phyloP scores from a whole-genome alignment of 140 eudicot species.

The Anethum foeniculum region DNA sequence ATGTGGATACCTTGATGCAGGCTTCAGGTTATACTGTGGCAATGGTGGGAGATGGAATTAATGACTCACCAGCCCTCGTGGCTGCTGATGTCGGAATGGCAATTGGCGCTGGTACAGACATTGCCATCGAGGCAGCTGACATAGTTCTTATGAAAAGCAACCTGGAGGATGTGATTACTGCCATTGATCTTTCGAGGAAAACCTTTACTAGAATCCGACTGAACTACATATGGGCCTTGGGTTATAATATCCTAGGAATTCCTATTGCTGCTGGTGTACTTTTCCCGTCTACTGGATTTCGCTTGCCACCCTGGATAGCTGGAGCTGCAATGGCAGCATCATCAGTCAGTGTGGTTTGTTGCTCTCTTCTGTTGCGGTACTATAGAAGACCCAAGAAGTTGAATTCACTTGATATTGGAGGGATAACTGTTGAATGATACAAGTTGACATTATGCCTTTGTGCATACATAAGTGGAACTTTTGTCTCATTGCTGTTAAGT shows the following conservation, averaged over 20 bases:
- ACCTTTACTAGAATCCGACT: slow-evolving; percentile 68
- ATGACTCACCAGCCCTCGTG: slow-evolving; percentile 94
- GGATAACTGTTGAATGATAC: slow-evolving; percentile 45
- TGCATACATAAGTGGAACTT: background rate
- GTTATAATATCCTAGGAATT: slow-evolving; percentile 71
- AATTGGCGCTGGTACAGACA: slow-evolving; percentile 96
- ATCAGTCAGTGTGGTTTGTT: slow-evolving; percentile 85
- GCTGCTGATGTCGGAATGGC: slow-evolving; percentile 99
- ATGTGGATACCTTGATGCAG: slow-evolving; percentile 19
- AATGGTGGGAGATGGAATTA: slow-evolving; percentile 97
- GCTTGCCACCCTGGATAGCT: slow-evolving; percentile 97
- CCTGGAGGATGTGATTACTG: slow-evolving; percentile 85
- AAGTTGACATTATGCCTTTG: background rate
- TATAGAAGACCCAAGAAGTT: slow-evolving; percentile 67
- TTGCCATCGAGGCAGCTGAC: slow-evolving; percentile 98
- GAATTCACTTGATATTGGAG: slow-evolving; percentile 48
- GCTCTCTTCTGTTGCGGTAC: slow-evolving; percentile 71
- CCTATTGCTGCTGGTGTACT: slow-evolving; percentile 91
- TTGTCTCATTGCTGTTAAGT: background rate
- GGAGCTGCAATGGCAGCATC: slow-evolving; percentile 99
- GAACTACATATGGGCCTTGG: slow-evolving; percentile 89
- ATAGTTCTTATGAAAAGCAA: slow-evolving; percentile 90
- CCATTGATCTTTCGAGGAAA: slow-evolving; percentile 88
- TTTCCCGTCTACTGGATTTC: slow-evolving; percentile 72
- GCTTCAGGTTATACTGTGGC: slow-evolving; percentile 68